Conservation (phyloP, 1,139 yeast species). For the Zygoascus sp. region DNA sequence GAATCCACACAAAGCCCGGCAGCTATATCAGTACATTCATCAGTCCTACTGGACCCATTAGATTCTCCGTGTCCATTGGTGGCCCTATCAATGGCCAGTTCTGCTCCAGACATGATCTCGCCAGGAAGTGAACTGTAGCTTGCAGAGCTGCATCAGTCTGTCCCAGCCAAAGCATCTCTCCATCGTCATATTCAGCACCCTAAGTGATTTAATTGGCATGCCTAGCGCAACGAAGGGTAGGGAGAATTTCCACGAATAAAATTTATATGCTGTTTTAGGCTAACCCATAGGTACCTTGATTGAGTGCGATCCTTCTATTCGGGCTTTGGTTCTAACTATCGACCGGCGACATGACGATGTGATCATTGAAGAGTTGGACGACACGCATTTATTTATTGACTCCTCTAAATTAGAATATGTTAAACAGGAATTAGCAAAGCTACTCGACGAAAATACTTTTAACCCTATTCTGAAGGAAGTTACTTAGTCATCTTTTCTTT, state of each 20-base stretch:
- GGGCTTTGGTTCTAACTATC: constrained; percentile 76
- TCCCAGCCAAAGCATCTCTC: not conserved
- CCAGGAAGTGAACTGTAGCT: not conserved
- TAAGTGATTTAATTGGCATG: constrained; percentile 21
- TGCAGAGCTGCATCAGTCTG: not conserved
- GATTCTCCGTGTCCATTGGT: not conserved
- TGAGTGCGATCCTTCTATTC: constrained; percentile 79
- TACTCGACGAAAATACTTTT: constrained; percentile 77
- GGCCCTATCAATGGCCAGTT: not conserved
- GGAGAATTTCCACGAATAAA: too few species aligned
- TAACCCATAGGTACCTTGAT: constrained; percentile 14
- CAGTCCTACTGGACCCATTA: not conserved
- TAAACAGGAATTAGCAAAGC: constrained; percentile 67
- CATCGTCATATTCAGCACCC: too few species aligned
- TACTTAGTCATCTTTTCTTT: too few species aligned
- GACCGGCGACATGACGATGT: constrained; percentile 71
- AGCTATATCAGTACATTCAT: too few species aligned
- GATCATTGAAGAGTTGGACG: constrained; percentile 81
- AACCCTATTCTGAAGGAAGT: constrained; percentile 48
- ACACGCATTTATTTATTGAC: constrained; percentile 79
- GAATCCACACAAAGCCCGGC: too few species aligned
- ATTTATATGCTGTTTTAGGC: too few species aligned
- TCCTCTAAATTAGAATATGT: constrained; percentile 69
- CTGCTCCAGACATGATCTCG: not conserved
- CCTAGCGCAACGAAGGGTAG: constrained; percentile 32